Conservation (phyloP, 1,284 basidiomycete species). For the Leucoagaricus sp. region DNA sequence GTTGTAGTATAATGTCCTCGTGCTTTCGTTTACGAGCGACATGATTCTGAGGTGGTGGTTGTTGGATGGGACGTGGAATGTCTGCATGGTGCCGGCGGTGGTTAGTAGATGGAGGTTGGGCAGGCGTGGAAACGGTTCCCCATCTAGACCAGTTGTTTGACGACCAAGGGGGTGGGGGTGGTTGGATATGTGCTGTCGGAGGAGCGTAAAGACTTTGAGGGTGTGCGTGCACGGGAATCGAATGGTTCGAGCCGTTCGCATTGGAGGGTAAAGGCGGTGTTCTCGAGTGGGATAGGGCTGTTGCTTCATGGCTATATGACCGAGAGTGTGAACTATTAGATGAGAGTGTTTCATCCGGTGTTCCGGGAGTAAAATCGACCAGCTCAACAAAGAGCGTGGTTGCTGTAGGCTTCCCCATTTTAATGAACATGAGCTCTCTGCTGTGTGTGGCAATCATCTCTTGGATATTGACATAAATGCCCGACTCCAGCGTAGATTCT, state of each 20-base stretch:
- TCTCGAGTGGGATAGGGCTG: constrained; percentile 18
- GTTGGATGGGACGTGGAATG: constrained; percentile 21
- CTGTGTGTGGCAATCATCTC: constrained; percentile 75
- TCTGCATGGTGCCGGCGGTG: constrained; percentile 25
- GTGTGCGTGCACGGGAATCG: constrained; percentile 15
- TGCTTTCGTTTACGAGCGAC: constrained; percentile 33
- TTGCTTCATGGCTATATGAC: constrained; percentile 18
- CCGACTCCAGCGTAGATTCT: constrained; percentile 37
- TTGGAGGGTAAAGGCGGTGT: constrained; percentile 23
- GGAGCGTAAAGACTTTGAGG: constrained; percentile 23
- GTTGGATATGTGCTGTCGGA: constrained; percentile 22
- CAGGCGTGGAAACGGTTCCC: constrained; percentile 45
- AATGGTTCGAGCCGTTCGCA: constrained; percentile 19
- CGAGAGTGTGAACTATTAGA: constrained; percentile 28
- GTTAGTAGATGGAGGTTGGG: constrained; percentile 43
- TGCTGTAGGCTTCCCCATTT: constrained; percentile 61
- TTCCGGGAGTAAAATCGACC: constrained; percentile 54
- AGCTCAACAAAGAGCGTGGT: constrained; percentile 77
- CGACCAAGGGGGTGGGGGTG: constrained; percentile 24
- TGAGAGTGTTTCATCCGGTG: constrained; percentile 33
- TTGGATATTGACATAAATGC: constrained; percentile 67
- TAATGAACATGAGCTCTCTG: constrained; percentile 69
- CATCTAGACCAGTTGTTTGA: constrained; percentile 50
- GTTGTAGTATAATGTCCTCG: constrained; percentile 23
- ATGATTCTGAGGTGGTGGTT: constrained; percentile 27